Percentiles rank a stretch among this genome's conserved stretches.
Conservation (phyloP, 1,284 basidiomycete genomes). For the Neonothopanus nambi region DNA sequence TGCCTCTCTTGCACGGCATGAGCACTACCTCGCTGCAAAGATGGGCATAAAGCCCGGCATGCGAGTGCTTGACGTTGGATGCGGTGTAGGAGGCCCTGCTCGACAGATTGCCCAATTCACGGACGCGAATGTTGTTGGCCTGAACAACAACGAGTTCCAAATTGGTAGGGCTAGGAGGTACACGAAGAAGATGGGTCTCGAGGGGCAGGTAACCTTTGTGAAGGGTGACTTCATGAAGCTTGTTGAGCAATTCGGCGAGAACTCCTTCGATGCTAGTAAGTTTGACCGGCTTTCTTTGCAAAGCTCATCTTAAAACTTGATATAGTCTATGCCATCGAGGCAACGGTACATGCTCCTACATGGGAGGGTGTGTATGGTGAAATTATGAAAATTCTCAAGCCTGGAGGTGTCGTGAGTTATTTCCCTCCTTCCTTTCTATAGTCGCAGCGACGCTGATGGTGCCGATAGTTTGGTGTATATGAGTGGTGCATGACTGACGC, state of each 20-base stretch:
- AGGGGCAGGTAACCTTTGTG: slow-evolving; percentile 78
- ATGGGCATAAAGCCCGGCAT: slow-evolving; percentile 86
- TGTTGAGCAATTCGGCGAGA: slow-evolving; percentile 88
- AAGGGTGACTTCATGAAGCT: slow-evolving; percentile 98
- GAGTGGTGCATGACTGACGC: slow-evolving; percentile 99
- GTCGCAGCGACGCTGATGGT: not conserved
- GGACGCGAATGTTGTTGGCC: slow-evolving; percentile 83
- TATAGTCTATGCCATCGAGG: slow-evolving; percentile 94
- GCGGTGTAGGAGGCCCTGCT: slow-evolving; percentile 96
- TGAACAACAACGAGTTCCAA: slow-evolving; percentile 99
- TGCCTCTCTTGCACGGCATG: slow-evolving; percentile 88
- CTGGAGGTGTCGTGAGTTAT: slow-evolving; percentile 87
- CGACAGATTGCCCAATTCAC: slow-evolving; percentile 93
- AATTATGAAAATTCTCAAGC: slow-evolving; percentile 95
- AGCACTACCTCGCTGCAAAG: slow-evolving; percentile 93
- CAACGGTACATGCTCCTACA: slow-evolving; percentile 93
- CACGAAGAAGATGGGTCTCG: slow-evolving; percentile 78
- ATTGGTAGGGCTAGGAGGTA: slow-evolving; percentile 84
- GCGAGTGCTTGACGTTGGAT: slow-evolving; percentile 97
- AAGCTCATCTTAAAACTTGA: not conserved
- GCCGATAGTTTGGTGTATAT: slow-evolving; percentile 86
- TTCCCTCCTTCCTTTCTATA: not conserved
- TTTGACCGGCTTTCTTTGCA: slow-evolving; percentile 17
- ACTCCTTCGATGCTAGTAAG: slow-evolving; percentile 91
- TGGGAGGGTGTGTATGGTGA: slow-evolving; percentile 96